A percentile compares a stretch with the other conserved stretches of the same genome.
Evolutionary conservation across 306 rosid genomes (phyloP).

Genomic region (Malus orientalis): DNA sequence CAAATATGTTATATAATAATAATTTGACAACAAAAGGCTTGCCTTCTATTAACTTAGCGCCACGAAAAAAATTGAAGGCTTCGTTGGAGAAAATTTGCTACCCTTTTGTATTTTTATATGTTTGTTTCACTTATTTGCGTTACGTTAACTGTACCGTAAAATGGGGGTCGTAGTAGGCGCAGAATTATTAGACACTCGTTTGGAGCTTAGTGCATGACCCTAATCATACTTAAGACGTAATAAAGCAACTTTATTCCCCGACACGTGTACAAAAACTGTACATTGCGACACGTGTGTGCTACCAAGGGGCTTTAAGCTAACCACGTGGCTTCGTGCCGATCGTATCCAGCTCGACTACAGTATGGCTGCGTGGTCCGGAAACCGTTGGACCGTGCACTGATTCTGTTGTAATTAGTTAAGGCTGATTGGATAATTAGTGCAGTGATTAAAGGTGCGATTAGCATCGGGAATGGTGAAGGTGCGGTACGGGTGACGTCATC

Average conservation of each 20-base stretch:
- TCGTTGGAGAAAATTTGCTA: too few relatives aligned
- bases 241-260: background rate
- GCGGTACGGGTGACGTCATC: conserved; percentile 22
- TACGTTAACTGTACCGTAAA: conserved; percentile 13
- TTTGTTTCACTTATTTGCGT: too few relatives aligned
- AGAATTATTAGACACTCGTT: background rate
- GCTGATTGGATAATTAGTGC: background rate
- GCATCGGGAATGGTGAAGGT: background rate
- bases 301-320: background rate
- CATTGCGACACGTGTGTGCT: conserved; percentile 20
- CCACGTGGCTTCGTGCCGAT: conserved; percentile 5
- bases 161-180: background rate
- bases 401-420: conserved; percentile 5
- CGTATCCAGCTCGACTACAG: background rate
- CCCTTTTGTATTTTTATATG: too few relatives aligned
- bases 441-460: background rate
- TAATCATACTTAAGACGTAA: conserved; percentile 38
- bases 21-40: too few relatives aligned
- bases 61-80: too few relatives aligned
- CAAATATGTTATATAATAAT: too few relatives aligned
- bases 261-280: conserved; percentile 24
- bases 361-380: background rate
- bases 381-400: conserved; percentile 28
- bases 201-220: conserved; percentile 11
- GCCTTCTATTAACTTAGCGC: too few relatives aligned